Evolutionary conservation across 805 yeast genomes (phyloP).

Genomic region (Priceomyces medius): DNA sequence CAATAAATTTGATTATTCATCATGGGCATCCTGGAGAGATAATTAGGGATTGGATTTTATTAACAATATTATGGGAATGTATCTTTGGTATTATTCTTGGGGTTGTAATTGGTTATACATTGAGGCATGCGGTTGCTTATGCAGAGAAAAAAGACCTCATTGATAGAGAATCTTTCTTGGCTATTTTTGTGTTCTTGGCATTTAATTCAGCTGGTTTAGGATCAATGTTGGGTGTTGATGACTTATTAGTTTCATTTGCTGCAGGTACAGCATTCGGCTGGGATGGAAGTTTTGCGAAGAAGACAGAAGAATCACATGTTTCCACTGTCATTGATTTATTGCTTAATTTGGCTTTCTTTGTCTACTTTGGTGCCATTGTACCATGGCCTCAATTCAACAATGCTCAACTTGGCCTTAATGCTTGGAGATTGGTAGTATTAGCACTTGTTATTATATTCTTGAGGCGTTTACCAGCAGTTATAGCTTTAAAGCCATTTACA

Average conservation of each 20-base stretch:
- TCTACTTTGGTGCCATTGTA: slow-evolving; percentile 85
- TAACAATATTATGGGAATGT: slow-evolving; percentile 81
- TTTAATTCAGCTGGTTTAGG: slow-evolving; percentile 88
- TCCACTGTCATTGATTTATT: slow-evolving; percentile 87
- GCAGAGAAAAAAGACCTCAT: slow-evolving; percentile 70
- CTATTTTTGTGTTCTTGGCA: slow-evolving; percentile 78
- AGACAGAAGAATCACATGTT: slow-evolving; percentile 82
- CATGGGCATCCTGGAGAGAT: slow-evolving; percentile 65
- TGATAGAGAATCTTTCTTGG: slow-evolving; percentile 86
- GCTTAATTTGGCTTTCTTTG: slow-evolving; percentile 80
- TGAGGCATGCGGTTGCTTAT: slow-evolving; percentile 68
- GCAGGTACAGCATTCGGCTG: slow-evolving; percentile 94
- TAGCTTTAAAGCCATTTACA: slow-evolving; percentile 69
- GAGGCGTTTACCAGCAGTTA: slow-evolving; percentile 80
- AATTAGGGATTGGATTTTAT: slow-evolving; percentile 74
- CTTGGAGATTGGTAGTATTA: slow-evolving; percentile 77
- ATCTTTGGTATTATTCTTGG: slow-evolving; percentile 77
- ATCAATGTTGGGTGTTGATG: slow-evolving; percentile 84
- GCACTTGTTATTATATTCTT: slow-evolving; percentile 73
- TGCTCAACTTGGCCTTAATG: slow-evolving; percentile 56
- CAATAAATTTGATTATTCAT: slow-evolving; percentile 66
- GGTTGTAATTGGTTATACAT: slow-evolving; percentile 62
- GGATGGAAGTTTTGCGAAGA: slow-evolving; percentile 85
- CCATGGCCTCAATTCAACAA: slow-evolving; percentile 84
- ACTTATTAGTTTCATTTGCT: slow-evolving; percentile 81